Evolutionary conservation across 2,329 filamentous ascomycete species (phyloP).

Genomic region (Phialophora expanda): DNA sequence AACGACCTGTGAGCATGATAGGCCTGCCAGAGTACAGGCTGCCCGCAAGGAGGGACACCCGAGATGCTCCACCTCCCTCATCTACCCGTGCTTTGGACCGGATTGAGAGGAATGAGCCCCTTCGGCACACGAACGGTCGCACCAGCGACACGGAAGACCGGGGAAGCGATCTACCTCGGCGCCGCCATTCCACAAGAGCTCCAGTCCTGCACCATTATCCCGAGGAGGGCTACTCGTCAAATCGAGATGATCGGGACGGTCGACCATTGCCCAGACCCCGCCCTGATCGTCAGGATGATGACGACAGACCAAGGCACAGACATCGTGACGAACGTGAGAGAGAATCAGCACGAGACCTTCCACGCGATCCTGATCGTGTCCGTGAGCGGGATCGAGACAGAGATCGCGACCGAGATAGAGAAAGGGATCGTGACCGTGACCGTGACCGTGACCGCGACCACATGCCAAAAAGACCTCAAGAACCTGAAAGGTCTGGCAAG

Average conservation of each 20-base stretch:
- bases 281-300: constrained; percentile 33
- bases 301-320: constrained; percentile 27
- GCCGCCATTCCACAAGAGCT: constrained; percentile 30
- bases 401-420: constrained; percentile 33
- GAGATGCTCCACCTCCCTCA: constrained; percentile 32
- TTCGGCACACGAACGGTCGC: constrained; percentile 16
- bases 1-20: constrained; percentile 38
- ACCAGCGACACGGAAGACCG: constrained; percentile 36
- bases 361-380: constrained; percentile 32
- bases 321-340: constrained; percentile 33
- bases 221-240: constrained; percentile 36
- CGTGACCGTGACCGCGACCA: constrained; percentile 27
- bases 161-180: constrained; percentile 21
- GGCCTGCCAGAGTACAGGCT: constrained; percentile 35
- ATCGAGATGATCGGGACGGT: constrained; percentile 30
- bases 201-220: constrained; percentile 39
- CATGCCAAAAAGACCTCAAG: constrained; percentile 28
- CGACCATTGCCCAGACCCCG: constrained; percentile 25
- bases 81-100: constrained; percentile 37
- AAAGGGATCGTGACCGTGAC: constrained; percentile 31
- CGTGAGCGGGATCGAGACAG: constrained; percentile 32
- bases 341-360: constrained; percentile 18
- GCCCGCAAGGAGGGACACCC: constrained; percentile 32
- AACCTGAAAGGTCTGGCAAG: constrained; percentile 28
- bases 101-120: constrained; percentile 32